phyloP scores from a whole-genome alignment of 345 rosid species.

The Eucalyptus shirleyi region DNA sequence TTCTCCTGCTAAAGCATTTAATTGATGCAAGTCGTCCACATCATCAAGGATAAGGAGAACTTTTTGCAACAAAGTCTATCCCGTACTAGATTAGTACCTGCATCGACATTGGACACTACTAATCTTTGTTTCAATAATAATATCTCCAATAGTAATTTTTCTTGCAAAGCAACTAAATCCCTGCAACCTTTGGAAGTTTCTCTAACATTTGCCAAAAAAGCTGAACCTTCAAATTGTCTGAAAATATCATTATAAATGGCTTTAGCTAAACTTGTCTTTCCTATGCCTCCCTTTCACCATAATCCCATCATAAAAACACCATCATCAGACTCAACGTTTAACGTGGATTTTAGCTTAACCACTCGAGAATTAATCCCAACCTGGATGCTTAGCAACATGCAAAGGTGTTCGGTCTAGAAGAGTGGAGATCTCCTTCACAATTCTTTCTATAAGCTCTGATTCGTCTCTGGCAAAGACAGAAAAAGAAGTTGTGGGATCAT shows the following conservation, averaged over 20 bases:
- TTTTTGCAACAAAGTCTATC: not conserved
- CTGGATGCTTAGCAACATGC: no score
- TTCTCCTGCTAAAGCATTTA: not conserved
- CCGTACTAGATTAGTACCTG: not conserved
- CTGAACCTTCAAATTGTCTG: not conserved
- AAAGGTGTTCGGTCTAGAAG: no score
- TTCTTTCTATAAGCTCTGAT: no score
- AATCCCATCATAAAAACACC: not conserved
- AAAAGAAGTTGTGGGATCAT: no score
- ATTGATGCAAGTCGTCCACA: not conserved
- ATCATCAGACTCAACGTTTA: not conserved
- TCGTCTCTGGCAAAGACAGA: no score
- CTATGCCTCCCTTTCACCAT: not conserved
- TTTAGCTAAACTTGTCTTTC: not conserved
- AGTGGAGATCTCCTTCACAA: no score
- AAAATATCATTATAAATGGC: not conserved
- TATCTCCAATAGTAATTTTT: not conserved
- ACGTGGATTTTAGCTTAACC: not conserved
- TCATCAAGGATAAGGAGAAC: not conserved
- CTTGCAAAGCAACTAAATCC: not conserved
- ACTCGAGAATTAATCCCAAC: no score
- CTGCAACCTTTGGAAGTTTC: not conserved
- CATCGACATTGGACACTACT: not conserved
- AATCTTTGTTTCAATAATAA: rapidly evolving
- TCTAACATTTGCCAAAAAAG: not conserved